phyloP scores from a whole-genome alignment of 257 asterid species.

The Capsicum rhomboideum region DNA sequence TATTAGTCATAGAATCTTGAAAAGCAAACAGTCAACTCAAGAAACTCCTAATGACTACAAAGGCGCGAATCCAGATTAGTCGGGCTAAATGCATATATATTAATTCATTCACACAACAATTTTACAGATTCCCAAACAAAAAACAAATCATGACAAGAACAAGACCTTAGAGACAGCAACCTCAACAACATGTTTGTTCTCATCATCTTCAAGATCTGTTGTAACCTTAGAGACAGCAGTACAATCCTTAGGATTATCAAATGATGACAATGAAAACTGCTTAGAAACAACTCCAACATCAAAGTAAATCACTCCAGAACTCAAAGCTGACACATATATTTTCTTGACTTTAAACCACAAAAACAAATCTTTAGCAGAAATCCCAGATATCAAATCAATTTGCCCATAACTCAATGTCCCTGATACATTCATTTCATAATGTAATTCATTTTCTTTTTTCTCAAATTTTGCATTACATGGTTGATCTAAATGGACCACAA shows the following conservation, averaged over 20 bases:
- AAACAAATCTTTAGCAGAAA: slow-evolving; percentile 92
- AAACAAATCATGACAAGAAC: not conserved
- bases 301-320: slow-evolving; percentile 90
- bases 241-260: slow-evolving; percentile 86
- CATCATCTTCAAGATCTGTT: slow-evolving; percentile 40
- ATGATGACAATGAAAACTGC: slow-evolving; percentile 81
- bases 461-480: slow-evolving; percentile 90
- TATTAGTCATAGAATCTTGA: not conserved
- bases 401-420: slow-evolving; percentile 54
- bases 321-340: slow-evolving; percentile 82
- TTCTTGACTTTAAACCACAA: slow-evolving; percentile 86
- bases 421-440: slow-evolving; percentile 57
- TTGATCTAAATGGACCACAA: slow-evolving; percentile 64
- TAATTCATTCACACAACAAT: not conserved
- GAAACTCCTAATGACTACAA: not conserved
- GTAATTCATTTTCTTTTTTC: slow-evolving; percentile 39
- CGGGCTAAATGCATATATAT: not conserved
- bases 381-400: slow-evolving; percentile 69
- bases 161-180: slow-evolving; percentile 37
- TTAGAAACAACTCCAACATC: slow-evolving; percentile 91
- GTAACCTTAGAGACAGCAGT: slow-evolving; percentile 35
- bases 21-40: not conserved
- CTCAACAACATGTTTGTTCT: slow-evolving; percentile 8
- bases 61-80: not conserved
- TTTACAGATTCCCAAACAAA: not conserved